A percentile compares a stretch with the other conserved stretches of the same genome.
Conservation (phyloP, 1,284 basidiomycete species). For the Irpex lacteus region DNA sequence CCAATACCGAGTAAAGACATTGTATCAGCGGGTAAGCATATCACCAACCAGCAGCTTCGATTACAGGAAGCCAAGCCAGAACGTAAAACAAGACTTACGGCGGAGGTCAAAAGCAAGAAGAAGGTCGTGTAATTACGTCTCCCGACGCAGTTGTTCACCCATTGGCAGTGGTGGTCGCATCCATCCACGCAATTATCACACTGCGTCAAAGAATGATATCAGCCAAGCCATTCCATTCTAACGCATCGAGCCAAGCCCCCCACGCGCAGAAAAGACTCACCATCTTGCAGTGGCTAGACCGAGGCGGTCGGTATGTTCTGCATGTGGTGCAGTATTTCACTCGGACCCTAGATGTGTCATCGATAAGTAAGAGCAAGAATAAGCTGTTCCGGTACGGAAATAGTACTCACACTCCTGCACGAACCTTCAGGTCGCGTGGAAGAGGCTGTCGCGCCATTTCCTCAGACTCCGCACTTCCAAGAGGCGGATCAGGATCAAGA, state of each 20-base stretch:
- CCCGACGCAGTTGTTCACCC: constrained; percentile 93
- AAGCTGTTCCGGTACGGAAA: neutral
- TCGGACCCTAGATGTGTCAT: constrained; percentile 58
- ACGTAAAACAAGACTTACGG: constrained; percentile 46
- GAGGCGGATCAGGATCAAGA: constrained; percentile 82
- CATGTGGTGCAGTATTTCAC: constrained; percentile 93
- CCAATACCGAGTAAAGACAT: constrained; percentile 3
- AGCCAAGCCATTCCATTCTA: constrained; percentile 1
- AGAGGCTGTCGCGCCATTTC: constrained; percentile 62
- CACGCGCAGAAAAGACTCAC: constrained; percentile 37
- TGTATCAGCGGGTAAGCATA: neutral
- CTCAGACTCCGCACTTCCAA: constrained; percentile 56
- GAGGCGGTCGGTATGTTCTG: constrained; percentile 84
- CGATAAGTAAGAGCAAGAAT: neutral
- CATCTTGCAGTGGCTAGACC: constrained; percentile 92
- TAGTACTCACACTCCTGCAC: constrained; percentile 68
- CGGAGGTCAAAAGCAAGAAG: constrained; percentile 72
- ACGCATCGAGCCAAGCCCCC: neutral
- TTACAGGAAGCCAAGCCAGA: neutral
- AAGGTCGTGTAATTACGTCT: constrained; percentile 91
- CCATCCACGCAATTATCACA: constrained; percentile 95
- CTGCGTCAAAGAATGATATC: constrained; percentile 34
- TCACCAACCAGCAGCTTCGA: constrained; percentile 5
- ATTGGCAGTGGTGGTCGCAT: constrained; percentile 90
- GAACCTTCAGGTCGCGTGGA: constrained; percentile 79